Evolutionary conservation across 441 rosid genomes (phyloP).

Genomic region (Melastoma candidum): DNA sequence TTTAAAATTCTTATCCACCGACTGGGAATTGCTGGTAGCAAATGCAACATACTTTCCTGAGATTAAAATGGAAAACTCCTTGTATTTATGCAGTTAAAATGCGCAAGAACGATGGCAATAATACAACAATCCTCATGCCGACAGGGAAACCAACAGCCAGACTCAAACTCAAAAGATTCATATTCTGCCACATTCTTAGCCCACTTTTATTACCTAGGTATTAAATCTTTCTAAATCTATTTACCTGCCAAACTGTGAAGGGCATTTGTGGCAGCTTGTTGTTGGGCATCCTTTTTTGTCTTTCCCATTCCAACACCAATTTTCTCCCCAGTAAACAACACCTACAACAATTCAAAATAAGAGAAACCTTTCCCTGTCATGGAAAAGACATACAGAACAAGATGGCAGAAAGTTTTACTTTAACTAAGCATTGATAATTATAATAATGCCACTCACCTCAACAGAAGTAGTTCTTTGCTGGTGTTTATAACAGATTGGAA

Average conservation of each 20-base stretch:
- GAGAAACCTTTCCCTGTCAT: background rate
- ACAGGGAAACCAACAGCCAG: too few relatives aligned
- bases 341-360: conserved; percentile 28
- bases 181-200: too few relatives aligned
- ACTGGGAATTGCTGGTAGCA: conserved; percentile 38
- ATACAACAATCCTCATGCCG: too few relatives aligned
- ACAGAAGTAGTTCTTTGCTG: conserved; percentile 89
- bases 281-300: conserved; percentile 96
- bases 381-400: too few relatives aligned
- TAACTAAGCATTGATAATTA: background rate
- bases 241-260: conserved; percentile 83
- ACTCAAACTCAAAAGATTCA: too few relatives aligned
- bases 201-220: too few relatives aligned
- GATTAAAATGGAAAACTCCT: conserved; percentile 1
- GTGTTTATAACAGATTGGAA: conserved; percentile 77
- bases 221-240: background rate
- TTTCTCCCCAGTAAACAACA: conserved; percentile 86
- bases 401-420: too few relatives aligned
- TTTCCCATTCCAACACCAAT: conserved; percentile 97
- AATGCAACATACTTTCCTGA: conserved; percentile 81
- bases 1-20: conserved; percentile 38
- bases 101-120: too few relatives aligned
- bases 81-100: too few relatives aligned
- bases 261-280: conserved; percentile 97
- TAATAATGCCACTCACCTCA: conserved; percentile 50